These are phyloP conservation scores for Aristolochia contorta DNA, from an alignment of 164 flowering plant species.

Conservation along the genomic window DNA sequence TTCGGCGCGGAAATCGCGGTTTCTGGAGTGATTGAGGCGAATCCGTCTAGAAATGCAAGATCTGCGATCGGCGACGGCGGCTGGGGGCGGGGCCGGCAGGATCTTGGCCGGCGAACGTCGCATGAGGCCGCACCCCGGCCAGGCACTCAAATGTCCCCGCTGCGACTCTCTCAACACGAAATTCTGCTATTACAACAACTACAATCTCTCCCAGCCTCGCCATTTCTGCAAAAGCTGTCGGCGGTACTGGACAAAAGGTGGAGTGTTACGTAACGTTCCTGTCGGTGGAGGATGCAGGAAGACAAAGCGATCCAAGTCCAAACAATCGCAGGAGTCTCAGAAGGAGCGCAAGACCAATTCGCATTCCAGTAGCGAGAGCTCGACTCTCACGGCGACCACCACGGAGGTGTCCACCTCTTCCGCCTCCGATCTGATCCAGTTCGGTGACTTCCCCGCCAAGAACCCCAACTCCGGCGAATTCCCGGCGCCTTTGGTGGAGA, in stretches of 20 bases:
- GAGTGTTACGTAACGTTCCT: constrained; percentile 81
- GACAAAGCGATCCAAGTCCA: constrained; percentile 22
- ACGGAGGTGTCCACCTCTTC: constrained; percentile 20
- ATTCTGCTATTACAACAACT: constrained; percentile 86
- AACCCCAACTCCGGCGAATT: constrained; percentile 12
- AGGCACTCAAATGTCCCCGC: constrained; percentile 61
- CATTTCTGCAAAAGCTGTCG: constrained; percentile 79
- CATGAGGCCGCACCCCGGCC: constrained; percentile 16
- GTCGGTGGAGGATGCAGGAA: constrained; percentile 83
- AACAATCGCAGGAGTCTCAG: neutral
- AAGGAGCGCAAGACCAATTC: constrained; percentile 14
- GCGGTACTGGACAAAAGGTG: constrained; percentile 88
- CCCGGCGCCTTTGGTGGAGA: constrained; percentile 7
- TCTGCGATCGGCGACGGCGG: constrained; percentile 6
- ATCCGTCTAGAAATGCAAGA: constrained; percentile 17
- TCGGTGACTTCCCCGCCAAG: constrained; percentile 13
- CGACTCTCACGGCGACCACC: constrained; percentile 25
- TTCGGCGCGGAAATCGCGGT: neutral
- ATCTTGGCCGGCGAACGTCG: constrained; percentile 16
- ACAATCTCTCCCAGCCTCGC: constrained; percentile 83
- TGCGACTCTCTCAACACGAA: constrained; percentile 76
- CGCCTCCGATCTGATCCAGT: constrained; percentile 4
- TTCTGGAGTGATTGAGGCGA: neutral
- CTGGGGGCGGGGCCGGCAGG: constrained; percentile 1
- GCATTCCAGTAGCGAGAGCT: constrained; percentile 38